Evolutionary conservation across 805 yeast species (phyloP), one percentile per base, ranked within the genome.

Genomic region (Saturnispora sekii): DNA sequence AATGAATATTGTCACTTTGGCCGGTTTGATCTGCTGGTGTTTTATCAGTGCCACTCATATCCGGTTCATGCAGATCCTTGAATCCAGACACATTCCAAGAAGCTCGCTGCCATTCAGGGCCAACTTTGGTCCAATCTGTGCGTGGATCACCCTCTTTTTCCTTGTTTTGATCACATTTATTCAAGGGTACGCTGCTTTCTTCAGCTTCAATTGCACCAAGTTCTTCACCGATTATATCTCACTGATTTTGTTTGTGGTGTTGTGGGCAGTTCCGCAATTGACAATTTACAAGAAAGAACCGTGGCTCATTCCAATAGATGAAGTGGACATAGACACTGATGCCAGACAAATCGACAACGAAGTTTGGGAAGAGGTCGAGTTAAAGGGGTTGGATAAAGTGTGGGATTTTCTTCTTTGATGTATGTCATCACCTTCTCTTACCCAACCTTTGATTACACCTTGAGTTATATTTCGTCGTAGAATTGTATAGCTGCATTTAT

Each of bases 221-320:
- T 84, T 84, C 67, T 75, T 83, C 58, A 76, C 85, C 18, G 76
- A 84, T 21, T 84, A 85, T 57, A 67, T 84, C 45, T 83, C 90
- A 11, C 67, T 81, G 18, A 70, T 82, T 46, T 62, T 81, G 40
- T 81, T 79, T 59, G 65, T 71, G 37, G 73, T 65, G 9, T 53
- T 73, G 8, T 84, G 78, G 79, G 46, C 72, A 2, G 68, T 68
- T 11, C 51, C 60, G 11, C 62, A 59, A 41, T 71, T 76, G 63
- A 84, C 80, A 53, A 46, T 72, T 35, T 69, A 61, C 57, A 77
- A 67, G 60, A 72, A 74, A 50, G 65, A 69, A 16, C 64, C 73
- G 16, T 54, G 73, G 41, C 59, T 73, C 49, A 60, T 70, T 32
- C 72, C 73, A 17, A 44, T 72, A 32, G 79, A 74, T 12, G 77